Conservation (phyloP, 1,139 yeast species). For the Zygosaccharomyces sapae region DNA sequence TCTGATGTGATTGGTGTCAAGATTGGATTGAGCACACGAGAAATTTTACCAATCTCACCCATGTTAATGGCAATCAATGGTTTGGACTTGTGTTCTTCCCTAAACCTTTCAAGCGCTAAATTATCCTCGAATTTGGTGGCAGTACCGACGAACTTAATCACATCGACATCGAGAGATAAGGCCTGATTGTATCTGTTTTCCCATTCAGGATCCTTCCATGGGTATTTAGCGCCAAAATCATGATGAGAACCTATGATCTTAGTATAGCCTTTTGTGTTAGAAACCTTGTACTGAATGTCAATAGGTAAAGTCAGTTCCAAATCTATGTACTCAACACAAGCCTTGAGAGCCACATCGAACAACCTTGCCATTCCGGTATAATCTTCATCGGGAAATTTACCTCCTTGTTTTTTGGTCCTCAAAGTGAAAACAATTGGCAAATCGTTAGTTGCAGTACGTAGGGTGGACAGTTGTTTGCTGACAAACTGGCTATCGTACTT, state of each 20-base stretch:
- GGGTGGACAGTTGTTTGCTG: slow-evolving; percentile 65
- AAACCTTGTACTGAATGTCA: slow-evolving; percentile 40
- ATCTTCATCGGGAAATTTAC: slow-evolving; percentile 62
- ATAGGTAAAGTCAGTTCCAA: slow-evolving; percentile 46
- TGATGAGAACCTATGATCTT: slow-evolving; percentile 79
- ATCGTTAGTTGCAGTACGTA: slow-evolving; percentile 55
- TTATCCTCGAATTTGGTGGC: slow-evolving; percentile 68
- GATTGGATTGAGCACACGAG: slow-evolving; percentile 67
- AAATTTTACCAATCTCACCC: slow-evolving; percentile 71
- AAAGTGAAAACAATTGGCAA: slow-evolving; percentile 81
- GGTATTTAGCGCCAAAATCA: slow-evolving; percentile 57
- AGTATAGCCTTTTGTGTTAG: slow-evolving; percentile 53
- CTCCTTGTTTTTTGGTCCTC: slow-evolving; percentile 78
- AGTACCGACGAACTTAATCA: slow-evolving; percentile 78
- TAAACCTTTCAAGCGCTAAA: slow-evolving; percentile 63
- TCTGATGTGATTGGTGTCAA: slow-evolving; percentile 83
- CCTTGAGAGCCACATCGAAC: slow-evolving; percentile 59
- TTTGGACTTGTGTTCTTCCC: slow-evolving; percentile 45
- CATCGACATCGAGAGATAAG: slow-evolving; percentile 58
- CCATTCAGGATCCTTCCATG: slow-evolving; percentile 75
- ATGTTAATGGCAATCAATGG: slow-evolving; percentile 84
- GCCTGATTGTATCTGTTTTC: slow-evolving; percentile 67
- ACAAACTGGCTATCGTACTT: slow-evolving; percentile 52
- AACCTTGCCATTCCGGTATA: slow-evolving; percentile 47
- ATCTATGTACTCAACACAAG: slow-evolving; percentile 57